A percentile compares a stretch with the other conserved stretches of the same genome.
Evolutionary conservation across 179 eudicot genomes (phyloP).

Genomic region (Heliamphora pulchella): DNA sequence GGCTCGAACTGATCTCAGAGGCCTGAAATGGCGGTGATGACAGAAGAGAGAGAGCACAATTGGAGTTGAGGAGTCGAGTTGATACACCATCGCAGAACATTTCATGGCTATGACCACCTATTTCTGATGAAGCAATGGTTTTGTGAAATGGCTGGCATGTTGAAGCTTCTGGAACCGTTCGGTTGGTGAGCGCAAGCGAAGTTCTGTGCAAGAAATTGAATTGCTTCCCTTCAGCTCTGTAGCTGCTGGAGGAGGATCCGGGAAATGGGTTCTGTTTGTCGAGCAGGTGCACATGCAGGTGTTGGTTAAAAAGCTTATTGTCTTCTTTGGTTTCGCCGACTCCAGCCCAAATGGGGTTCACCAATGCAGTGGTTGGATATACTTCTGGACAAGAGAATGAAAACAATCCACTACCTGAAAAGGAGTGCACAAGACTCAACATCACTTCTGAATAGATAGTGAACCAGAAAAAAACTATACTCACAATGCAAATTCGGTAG

Average conservation of each 20-base stretch:
- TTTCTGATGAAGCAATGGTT: conserved; percentile 21
- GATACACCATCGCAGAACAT: conserved; percentile 30
- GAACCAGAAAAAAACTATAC: background rate
- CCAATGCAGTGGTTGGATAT: conserved; percentile 16
- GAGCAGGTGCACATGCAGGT: conserved; percentile 13
- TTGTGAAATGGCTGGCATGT: conserved; percentile 32
- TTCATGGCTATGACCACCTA: conserved; percentile 21
- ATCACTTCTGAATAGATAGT: background rate
- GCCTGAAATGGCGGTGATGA: conserved; percentile 46
- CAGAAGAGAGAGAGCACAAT: conserved; percentile 93
- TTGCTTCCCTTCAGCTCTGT: conserved; percentile 33
- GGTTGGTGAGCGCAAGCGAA: conserved; percentile 22
- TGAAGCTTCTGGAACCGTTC: conserved; percentile 27
- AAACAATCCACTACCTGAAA: conserved; percentile 21
- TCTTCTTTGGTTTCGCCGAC: conserved; percentile 35
- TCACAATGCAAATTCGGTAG: background rate
- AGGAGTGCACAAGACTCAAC: background rate
- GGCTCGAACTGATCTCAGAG: conserved; percentile 35
- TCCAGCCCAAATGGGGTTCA: conserved; percentile 36
- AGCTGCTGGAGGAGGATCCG: conserved; percentile 30
- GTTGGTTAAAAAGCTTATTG: conserved; percentile 26
- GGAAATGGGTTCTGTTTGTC: conserved; percentile 21
- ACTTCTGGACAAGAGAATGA: conserved; percentile 16
- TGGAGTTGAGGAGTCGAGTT: conserved; percentile 35
- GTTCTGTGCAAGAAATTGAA: conserved; percentile 40